Percentiles rank a stretch among this genome's conserved stretches.
Conservation (phyloP, 805 yeast genomes). For the Starmerella roubikii region DNA sequence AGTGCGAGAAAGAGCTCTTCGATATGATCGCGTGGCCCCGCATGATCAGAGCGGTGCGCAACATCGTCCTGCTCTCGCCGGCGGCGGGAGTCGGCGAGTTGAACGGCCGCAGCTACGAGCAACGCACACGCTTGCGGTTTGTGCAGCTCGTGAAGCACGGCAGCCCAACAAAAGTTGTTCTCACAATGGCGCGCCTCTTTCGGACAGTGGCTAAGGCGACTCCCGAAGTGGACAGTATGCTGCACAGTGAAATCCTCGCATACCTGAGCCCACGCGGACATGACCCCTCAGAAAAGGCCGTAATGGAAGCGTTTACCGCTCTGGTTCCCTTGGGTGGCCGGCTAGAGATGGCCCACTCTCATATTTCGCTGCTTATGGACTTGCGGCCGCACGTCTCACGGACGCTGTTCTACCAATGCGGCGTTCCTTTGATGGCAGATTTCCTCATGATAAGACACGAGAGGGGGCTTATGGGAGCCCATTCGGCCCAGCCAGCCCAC, state of each 20-base stretch:
- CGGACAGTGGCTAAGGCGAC: slow-evolving; percentile 1
- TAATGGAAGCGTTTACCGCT: slow-evolving; percentile 8
- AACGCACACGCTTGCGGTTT: neutral
- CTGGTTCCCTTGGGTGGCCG: slow-evolving; percentile 10
- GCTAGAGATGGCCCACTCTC: neutral
- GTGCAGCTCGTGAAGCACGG: neutral
- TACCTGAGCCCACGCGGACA: slow-evolving; percentile 9
- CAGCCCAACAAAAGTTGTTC: slow-evolving; percentile 1
- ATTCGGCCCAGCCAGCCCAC: no score
- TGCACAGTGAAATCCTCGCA: slow-evolving; percentile 7
- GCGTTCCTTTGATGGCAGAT: slow-evolving; percentile 10
- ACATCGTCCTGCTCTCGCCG: slow-evolving; percentile 5
- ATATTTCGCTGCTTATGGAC: slow-evolving; percentile 3
- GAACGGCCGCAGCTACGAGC: neutral
- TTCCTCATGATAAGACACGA: neutral
- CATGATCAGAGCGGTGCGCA: slow-evolving; percentile 6
- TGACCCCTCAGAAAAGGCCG: slow-evolving; percentile 1
- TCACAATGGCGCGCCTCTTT: slow-evolving; percentile 9
- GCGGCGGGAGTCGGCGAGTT: neutral
- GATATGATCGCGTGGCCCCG: slow-evolving; percentile 7
- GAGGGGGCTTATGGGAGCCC: neutral
- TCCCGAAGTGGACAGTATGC: neutral
- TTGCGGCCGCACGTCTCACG: slow-evolving; percentile 6
- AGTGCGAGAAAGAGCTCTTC: neutral
- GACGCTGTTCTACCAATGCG: slow-evolving; percentile 5